Percentiles rank a stretch among this genome's conserved stretches.
phyloP scores from a whole-genome alignment of 441 rosid genomes.

The Cnidoscolus chayamansa region DNA sequence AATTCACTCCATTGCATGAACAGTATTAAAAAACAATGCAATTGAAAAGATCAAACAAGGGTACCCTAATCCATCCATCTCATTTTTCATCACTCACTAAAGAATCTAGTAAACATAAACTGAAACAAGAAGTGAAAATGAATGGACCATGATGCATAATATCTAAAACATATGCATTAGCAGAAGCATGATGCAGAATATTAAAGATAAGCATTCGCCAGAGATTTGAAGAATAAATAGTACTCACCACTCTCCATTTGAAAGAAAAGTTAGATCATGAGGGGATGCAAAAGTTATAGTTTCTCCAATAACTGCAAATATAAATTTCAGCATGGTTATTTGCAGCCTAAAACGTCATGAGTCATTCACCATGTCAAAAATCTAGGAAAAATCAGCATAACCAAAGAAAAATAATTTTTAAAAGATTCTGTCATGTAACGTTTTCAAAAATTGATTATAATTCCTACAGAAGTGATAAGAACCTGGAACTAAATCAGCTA shows the following conservation, averaged over 20 bases:
- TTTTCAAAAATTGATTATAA: too few species aligned
- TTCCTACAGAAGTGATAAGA: neutral
- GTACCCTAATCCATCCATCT: neutral
- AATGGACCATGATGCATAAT: neutral
- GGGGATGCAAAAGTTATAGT: constrained; percentile 80
- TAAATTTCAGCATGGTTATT: constrained; percentile 19
- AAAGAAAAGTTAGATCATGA: constrained; percentile 55
- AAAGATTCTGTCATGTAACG: neutral
- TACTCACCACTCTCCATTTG: constrained; percentile 94
- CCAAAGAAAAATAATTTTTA: neutral
- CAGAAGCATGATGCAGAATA: neutral
- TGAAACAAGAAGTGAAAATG: neutral
- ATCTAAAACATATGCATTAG: neutral
- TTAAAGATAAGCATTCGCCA: neutral
- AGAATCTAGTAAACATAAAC: neutral
- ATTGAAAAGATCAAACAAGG: neutral
- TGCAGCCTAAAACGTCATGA: neutral
- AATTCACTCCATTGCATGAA: neutral
- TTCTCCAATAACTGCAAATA: constrained; percentile 86
- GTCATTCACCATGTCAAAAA: neutral
- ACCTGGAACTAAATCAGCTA: neutral
- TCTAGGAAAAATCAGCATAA: neutral
- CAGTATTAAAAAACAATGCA: neutral
- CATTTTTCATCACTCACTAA: neutral
- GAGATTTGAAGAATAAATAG: constrained; percentile 8